Evolutionary conservation across 1,284 basidiomycete species (phyloP), one percentile per base, ranked within the genome.

Genomic region (Ceratobasidium papillatum): DNA sequence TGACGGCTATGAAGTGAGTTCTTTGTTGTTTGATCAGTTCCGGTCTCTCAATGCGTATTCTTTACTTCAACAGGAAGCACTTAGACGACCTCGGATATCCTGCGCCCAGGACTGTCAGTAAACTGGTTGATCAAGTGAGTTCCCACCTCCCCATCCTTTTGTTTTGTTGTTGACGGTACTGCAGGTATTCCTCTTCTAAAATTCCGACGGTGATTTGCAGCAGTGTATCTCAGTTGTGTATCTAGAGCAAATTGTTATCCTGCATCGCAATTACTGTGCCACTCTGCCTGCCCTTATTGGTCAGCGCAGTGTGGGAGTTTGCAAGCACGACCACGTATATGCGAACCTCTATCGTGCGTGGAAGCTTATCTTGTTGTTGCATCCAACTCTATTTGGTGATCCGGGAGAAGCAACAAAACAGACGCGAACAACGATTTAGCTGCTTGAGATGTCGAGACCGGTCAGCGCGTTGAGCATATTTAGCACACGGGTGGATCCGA

Each of bases 1-100:
- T 98, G 82, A 87, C 86, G 69, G 97, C 96, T 59, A 98, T 99
- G 95, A 98, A 98, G 94, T 94, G 80, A 83, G 91, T 85, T 30
- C 27, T 30, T 45, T 22, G n/a, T 27, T 36, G 45, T 52, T n/a
- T 49, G n/a, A 41, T n/a, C n/a, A 45, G 58, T 41, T 49, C 22
- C 32, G 25, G 19, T 30, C 17, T 34, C 62, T 62, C 19, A 45
- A 59, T 74, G 69, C 38, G 14, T 47, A 22, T 45, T 63, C 19
- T 71, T 41, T 59, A 4, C 49, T 74, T 45, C 64, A 34, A 51
- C 77, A 95, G 93, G 87, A 95, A 93, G 87, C 91, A 97, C 82
- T 88, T 99, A 32, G 91, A 89, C 36, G 93, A 92, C 72, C 89
- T 99, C 79, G 90, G 90, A 78, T 98, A 95, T 86, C 91, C 94